These are phyloP conservation scores for Leucoagaricus sp. DNA, from an alignment of 1,284 basidiomycete genomes.

Conservation along the genomic window DNA sequence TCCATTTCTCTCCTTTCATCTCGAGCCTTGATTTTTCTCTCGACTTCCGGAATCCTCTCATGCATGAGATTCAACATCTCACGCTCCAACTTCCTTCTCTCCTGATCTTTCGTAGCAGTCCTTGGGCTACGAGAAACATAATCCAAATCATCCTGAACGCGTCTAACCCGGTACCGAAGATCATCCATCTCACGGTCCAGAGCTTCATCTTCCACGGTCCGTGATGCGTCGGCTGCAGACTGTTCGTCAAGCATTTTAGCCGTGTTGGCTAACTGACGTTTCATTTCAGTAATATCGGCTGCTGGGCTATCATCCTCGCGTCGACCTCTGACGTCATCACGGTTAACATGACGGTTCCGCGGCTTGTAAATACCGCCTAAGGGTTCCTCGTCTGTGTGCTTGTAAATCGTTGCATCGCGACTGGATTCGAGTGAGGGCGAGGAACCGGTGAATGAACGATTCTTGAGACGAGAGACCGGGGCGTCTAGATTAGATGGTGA, in stretches of 20 bases:
- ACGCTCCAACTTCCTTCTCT: slow-evolving; percentile 85
- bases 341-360: slow-evolving; percentile 87
- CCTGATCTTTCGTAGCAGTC: slow-evolving; percentile 79
- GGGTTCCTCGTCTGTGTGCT: slow-evolving; percentile 72
- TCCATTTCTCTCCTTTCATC: slow-evolving; percentile 80
- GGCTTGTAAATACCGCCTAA: slow-evolving; percentile 79
- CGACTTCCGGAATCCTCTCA: slow-evolving; percentile 89
- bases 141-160: slow-evolving; percentile 93
- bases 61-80: slow-evolving; percentile 89
- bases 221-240: slow-evolving; percentile 58
- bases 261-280: slow-evolving; percentile 82
- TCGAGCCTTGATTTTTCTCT: slow-evolving; percentile 81
- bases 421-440: slow-evolving; percentile 55
- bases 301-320: slow-evolving; percentile 73
- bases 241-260: slow-evolving; percentile 82
- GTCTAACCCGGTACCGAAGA: slow-evolving; percentile 82
- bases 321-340: slow-evolving; percentile 67
- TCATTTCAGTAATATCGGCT: slow-evolving; percentile 84
- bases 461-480: slow-evolving; percentile 62
- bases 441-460: slow-evolving; percentile 69
- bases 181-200: slow-evolving; percentile 91
- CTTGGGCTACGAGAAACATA: slow-evolving; percentile 83
- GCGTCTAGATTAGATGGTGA: slow-evolving; percentile 53
- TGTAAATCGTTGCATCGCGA: slow-evolving; percentile 92
- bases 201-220: slow-evolving; percentile 82